Evolutionary conservation across 2,329 filamentous ascomycete genomes (phyloP).

Genomic region (Ophiostoma fasciatum): DNA sequence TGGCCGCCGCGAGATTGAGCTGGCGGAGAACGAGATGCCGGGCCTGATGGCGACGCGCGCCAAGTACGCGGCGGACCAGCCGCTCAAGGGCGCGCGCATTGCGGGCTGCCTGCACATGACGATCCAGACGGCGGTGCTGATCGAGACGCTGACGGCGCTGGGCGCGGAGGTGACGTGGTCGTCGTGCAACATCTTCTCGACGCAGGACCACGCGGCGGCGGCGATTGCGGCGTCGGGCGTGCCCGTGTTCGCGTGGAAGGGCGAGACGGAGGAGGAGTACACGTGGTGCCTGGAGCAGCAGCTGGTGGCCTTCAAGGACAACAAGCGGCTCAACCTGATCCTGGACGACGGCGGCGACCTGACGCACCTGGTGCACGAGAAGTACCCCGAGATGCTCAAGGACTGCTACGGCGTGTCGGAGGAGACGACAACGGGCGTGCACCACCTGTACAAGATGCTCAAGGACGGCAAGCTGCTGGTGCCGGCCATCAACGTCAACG

Average conservation of each 20-base stretch:
- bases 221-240: constrained; percentile 90
- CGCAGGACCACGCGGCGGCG: constrained; percentile 94
- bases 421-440: constrained; percentile 98
- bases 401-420: constrained; percentile 97
- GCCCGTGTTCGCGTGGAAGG: constrained; percentile 66
- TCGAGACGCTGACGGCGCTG: constrained; percentile 88
- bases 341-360: constrained; percentile 97
- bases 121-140: constrained; percentile 98
- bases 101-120: constrained; percentile 99
- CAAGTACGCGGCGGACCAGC: constrained; percentile 89
- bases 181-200: constrained; percentile 99
- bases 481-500: constrained; percentile 98
- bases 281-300: constrained; percentile 99
- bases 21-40: constrained; percentile 94
- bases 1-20: constrained; percentile 96
- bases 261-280: constrained; percentile 99
- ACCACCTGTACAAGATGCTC: constrained; percentile 98
- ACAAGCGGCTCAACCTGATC: constrained; percentile 94
- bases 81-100: constrained; percentile 85
- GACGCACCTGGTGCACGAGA: constrained; percentile 88
- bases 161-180: constrained; percentile 99
- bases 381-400: constrained; percentile 97
- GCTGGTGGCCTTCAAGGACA: constrained; percentile 89
- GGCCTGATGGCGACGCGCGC: constrained; percentile 89
- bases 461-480: constrained; percentile 82